Evolutionary conservation across 495 filamentous ascomycete species (phyloP).

Genomic region (Trichocladium uniseriatum): DNA sequence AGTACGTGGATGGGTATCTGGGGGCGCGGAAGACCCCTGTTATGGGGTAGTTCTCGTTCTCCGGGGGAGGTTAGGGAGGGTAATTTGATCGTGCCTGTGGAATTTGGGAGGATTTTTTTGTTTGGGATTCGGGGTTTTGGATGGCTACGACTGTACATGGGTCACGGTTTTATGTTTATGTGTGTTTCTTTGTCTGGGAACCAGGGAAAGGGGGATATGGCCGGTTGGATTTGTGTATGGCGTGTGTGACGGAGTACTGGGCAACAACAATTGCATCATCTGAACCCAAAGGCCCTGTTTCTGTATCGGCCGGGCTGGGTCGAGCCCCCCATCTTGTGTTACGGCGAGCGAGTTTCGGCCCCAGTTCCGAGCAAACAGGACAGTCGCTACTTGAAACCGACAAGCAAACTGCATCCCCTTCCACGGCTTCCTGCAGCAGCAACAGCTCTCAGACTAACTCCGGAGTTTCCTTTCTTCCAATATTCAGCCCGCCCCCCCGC

Average conservation of each 20-base stretch:
- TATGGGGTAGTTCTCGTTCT: not conserved
- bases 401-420: not conserved
- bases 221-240: not conserved
- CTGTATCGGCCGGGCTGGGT: too few relatives aligned
- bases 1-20: conserved; percentile 22
- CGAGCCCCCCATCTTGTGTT: too few relatives aligned
- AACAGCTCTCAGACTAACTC: too few relatives aligned
- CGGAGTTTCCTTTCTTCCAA: too few relatives aligned
- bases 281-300: not conserved
- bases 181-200: too few relatives aligned
- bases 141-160: too few relatives aligned
- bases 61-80: not conserved
- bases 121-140: not conserved
- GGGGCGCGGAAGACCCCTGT: conserved; percentile 19
- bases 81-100: not conserved
- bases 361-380: not conserved
- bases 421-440: not conserved
- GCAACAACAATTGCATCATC: not conserved
- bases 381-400: not conserved
- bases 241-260: not conserved
- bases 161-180: not conserved
- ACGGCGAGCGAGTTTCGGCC: too few relatives aligned
- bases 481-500: too few relatives aligned
- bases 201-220: not conserved
- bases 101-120: not conserved